Evolutionary conservation across 495 filamentous ascomycete genomes (phyloP).

Genomic region (Thermothielavioides terrestris): DNA sequence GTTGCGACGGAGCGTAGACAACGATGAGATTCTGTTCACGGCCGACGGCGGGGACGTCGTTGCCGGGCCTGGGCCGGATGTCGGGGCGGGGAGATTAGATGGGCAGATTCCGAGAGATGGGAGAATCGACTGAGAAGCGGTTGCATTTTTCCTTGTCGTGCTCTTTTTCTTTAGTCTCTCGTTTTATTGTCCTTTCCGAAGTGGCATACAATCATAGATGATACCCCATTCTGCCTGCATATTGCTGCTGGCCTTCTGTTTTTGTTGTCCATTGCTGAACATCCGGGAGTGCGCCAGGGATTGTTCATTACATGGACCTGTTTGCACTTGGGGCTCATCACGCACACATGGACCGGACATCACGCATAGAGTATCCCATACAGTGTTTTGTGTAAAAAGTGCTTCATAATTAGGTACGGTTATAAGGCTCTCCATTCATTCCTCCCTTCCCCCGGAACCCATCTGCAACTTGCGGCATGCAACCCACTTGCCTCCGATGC

Average conservation of each 20-base stretch:
- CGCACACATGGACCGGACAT: neutral
- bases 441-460: too few relatives aligned
- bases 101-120: neutral
- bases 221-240: slow-evolving; percentile 4
- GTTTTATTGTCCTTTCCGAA: neutral
- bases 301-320: too few relatives aligned
- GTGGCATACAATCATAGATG: slow-evolving; percentile 2
- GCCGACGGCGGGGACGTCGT: slow-evolving; percentile 19
- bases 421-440: neutral
- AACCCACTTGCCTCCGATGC: too few relatives aligned
- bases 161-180: neutral
- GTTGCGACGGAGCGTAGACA: slow-evolving; percentile 15
- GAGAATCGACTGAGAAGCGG: neutral
- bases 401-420: neutral
- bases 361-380: neutral
- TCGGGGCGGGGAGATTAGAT: neutral
- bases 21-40: slow-evolving; percentile 14
- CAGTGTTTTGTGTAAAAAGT: neutral
- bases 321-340: neutral
- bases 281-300: neutral
- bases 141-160: neutral
- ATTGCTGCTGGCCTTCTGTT: neutral
- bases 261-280: neutral
- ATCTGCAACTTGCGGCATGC: too few relatives aligned
- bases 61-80: slow-evolving; percentile 1